These are phyloP conservation scores for Caryopteris hybrid DNA, from an alignment of 305 asterid genomes.

Conservation along the genomic window DNA sequence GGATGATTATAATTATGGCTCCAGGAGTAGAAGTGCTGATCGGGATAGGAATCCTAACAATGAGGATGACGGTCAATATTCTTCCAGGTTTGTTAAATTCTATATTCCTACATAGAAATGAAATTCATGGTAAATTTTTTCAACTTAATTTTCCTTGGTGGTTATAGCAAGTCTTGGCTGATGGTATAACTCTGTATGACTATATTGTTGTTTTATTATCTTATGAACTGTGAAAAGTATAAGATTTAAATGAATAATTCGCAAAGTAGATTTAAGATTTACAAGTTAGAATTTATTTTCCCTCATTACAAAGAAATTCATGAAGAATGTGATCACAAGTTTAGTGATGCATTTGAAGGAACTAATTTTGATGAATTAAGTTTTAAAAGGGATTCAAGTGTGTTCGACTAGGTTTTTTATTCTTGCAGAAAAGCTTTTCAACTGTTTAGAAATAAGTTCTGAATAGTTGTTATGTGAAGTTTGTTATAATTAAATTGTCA, in stretches of 20 bases:
- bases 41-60: constrained; percentile 47
- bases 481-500: background rate
- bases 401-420: background rate
- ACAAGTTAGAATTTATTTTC: background rate
- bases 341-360: background rate
- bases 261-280: background rate
- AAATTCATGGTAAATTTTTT: background rate
- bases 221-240: background rate
- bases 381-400: background rate
- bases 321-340: constrained; percentile 1
- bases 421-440: background rate
- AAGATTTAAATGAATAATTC: background rate
- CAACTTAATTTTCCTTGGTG: background rate
- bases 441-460: background rate
- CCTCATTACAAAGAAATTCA: background rate
- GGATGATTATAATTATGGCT: constrained; percentile 56
- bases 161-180: background rate
- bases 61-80: constrained; percentile 83
- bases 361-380: background rate
- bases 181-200: background rate
- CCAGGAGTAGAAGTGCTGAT: constrained; percentile 89
- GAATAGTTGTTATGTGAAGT: constrained; percentile 8
- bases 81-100: constrained; percentile 59
- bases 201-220: background rate
- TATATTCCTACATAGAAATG: background rate